Evolutionary conservation across 2,329 filamentous ascomycete genomes (phyloP).

Genomic region (Fonsecaea monophora): DNA sequence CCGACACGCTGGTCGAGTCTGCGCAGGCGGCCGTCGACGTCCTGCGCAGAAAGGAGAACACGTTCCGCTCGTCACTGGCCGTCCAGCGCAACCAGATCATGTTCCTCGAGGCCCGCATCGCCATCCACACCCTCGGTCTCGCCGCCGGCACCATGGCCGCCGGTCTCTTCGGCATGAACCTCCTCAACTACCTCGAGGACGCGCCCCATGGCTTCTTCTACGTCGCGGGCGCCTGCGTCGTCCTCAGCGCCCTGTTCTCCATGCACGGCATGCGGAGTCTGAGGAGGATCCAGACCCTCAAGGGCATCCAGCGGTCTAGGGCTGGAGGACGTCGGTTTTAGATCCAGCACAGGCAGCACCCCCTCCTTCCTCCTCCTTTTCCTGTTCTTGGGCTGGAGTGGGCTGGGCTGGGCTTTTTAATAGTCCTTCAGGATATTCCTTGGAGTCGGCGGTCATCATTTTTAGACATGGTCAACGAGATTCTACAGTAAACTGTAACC

Average conservation of each 20-base stretch:
- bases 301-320: constrained; percentile 23
- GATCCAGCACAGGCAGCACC: background rate
- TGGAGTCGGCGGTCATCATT: too few relatives aligned
- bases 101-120: constrained; percentile 48
- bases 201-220: constrained; percentile 42
- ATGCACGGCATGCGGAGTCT: constrained; percentile 42
- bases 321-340: background rate
- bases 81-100: constrained; percentile 51
- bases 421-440: too few relatives aligned
- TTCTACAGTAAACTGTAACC: too few relatives aligned
- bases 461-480: too few relatives aligned
- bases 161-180: constrained; percentile 49
- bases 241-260: constrained; percentile 39
- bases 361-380: background rate
- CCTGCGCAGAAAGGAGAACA: constrained; percentile 45
- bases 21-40: constrained; percentile 41
- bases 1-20: constrained; percentile 46
- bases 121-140: constrained; percentile 48
- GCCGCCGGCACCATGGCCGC: constrained; percentile 47
- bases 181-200: constrained; percentile 48
- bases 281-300: constrained; percentile 39
- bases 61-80: constrained; percentile 45
- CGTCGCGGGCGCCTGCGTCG: constrained; percentile 34
- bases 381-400: background rate
- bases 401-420: too few relatives aligned